Evolutionary conservation across 2,329 filamentous ascomycete genomes (phyloP).

Genomic region (Trichophyton benhamiae): DNA sequence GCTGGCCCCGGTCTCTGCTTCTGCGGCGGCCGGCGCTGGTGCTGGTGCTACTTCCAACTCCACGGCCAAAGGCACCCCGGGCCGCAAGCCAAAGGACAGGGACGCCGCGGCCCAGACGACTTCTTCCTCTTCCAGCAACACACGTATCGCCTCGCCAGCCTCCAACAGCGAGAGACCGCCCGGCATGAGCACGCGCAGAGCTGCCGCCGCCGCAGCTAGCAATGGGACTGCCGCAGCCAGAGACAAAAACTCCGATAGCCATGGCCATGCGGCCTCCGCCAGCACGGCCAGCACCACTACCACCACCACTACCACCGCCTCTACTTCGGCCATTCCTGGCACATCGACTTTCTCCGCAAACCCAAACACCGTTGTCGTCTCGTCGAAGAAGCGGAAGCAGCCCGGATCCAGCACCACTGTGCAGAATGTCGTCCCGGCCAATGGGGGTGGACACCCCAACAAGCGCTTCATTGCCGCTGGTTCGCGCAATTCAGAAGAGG

Average conservation of each 20-base stretch:
- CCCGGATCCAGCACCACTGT: constrained; percentile 33
- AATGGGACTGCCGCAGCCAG: constrained; percentile 12
- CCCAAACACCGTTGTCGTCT: constrained; percentile 35
- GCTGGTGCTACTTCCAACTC: constrained; percentile 14
- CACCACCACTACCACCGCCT: no score
- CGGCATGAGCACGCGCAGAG: constrained; percentile 31
- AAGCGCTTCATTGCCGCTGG: constrained; percentile 30
- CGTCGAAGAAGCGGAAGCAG: constrained; percentile 80
- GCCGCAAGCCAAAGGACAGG: not conserved
- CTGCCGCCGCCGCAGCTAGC: constrained; percentile 16
- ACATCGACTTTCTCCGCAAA: constrained; percentile 47
- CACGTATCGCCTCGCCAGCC: constrained; percentile 23
- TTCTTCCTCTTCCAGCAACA: constrained; percentile 8
- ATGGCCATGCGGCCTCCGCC: no score
- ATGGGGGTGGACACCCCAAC: not conserved
- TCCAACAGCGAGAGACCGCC: constrained; percentile 28
- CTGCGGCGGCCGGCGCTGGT: constrained; percentile 9
- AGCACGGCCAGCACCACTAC: no score
- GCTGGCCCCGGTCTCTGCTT: constrained; percentile 18
- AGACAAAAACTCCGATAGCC: constrained; percentile 24
- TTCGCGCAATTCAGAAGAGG: constrained; percentile 18
- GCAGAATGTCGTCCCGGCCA: constrained; percentile 16
- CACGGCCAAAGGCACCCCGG: not conserved
- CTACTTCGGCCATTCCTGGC: constrained; percentile 39
- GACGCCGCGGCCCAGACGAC: constrained; percentile 15